phyloP scores from a whole-genome alignment of 169 alveolate species.

The Theileria parva region DNA sequence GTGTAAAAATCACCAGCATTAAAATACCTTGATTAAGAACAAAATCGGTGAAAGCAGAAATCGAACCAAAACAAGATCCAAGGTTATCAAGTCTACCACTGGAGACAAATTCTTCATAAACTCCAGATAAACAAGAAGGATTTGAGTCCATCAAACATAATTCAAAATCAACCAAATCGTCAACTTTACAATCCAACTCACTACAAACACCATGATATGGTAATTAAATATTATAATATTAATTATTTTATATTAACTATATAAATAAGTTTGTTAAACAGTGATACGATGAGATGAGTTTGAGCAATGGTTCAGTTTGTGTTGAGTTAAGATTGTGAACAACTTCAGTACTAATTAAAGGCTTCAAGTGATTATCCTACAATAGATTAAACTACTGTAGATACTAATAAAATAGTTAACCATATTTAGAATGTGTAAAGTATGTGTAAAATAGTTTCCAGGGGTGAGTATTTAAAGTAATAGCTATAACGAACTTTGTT shows the following conservation, averaged over 20 bases:
- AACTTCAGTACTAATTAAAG: constrained; percentile 74
- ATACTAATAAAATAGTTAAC: not conserved
- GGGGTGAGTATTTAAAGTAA: constrained; percentile 13
- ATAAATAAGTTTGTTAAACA: not conserved
- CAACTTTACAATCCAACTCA: constrained; percentile 66
- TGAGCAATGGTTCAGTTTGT: constrained; percentile 25
- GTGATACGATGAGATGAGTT: constrained; percentile 47
- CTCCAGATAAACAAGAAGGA: constrained; percentile 88
- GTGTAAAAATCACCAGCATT: not conserved
- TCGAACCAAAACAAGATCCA: constrained; percentile 61
- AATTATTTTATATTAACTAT: not conserved
- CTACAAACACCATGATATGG: constrained; percentile 11
- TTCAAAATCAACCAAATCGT: constrained; percentile 83
- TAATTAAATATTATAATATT: not conserved
- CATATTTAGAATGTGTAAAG: not conserved
- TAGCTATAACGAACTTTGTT: constrained; percentile 25
- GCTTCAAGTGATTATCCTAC: constrained; percentile 88
- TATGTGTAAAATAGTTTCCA: not conserved
- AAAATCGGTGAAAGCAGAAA: constrained; percentile 69
- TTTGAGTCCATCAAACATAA: constrained; percentile 89
- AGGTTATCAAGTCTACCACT: constrained; percentile 93
- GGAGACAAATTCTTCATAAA: constrained; percentile 91
- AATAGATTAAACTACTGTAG: not conserved
- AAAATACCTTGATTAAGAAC: constrained; percentile 32
- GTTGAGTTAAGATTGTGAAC: constrained; percentile 30